Evolutionary conservation across 805 yeast species (phyloP), one percentile per base, ranked within the genome.

Genomic region (Saccharomycopsis sp.): DNA sequence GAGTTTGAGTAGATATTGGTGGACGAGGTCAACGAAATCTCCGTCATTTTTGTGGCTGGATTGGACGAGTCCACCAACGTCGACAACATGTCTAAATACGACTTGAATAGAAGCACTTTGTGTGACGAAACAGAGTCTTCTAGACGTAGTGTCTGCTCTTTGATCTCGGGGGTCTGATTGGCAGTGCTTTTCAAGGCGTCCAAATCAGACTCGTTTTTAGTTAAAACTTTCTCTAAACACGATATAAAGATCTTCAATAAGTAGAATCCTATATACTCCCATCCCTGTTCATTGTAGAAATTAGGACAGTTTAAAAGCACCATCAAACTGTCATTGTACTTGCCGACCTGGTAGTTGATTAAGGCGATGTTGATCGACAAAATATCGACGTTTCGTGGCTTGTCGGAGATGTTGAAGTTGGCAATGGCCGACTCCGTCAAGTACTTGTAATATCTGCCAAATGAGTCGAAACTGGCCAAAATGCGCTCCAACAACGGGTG

Each of bases 301-400:
- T 80, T 82, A 53, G 88, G 89, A 1, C 94, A 84, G 7, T 84
- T 81, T 44, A 82, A 81, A 12, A 93, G 73, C 2, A 88, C 81
- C 3, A 78, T 73, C 15, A 83, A 78, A 1, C 97, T 86, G 51
- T 79, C 78, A 42, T 77, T 76, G 64, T 81, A 86, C 38, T 87
- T 77, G 2, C 78, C 72, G 34, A 75, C 72, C 63, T 81, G 82
- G 67, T 81, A 85, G 60, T 86, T 84, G 17, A 90, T 70, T 9
- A 87, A 67, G 0, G 96, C 97, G 56, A 90, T 77, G 63, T 93
- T 97, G 3, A 89, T 81, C 1, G 92, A 84, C 15, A 94, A 74
- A 2, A 85, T 75, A 65, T 88, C 92, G 3, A 87, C 84, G 0
- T 89, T 78, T 62, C 93, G 78, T 15, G 83, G 78, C 58, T 89